Percentiles rank a stretch among this genome's conserved stretches.
Conservation (phyloP, 352 stramenopile species). For the Pythium dissimile region DNA sequence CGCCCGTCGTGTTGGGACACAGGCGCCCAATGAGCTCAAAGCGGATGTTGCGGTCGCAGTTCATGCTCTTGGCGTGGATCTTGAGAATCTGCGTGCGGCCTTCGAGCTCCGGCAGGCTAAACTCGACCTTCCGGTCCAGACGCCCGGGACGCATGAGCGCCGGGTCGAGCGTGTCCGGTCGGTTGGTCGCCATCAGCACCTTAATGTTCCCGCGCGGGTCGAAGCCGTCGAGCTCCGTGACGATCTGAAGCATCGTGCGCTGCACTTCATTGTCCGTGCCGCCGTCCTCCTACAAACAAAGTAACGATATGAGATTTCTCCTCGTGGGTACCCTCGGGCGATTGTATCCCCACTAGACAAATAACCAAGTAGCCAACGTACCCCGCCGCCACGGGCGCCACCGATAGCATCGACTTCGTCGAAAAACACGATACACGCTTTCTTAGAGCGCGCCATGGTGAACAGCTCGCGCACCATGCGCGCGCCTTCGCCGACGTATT, state of each 20-base stretch:
- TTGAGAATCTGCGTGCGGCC: conserved; percentile 98
- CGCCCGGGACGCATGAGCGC: conserved; percentile 94
- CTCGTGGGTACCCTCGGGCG: no score
- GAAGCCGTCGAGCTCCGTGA: conserved; percentile 99
- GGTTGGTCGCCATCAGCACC: conserved; percentile 98
- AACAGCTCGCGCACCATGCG: conserved; percentile 99
- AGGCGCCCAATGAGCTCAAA: conserved; percentile 98
- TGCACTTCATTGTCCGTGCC: conserved; percentile 99
- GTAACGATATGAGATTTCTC: not conserved
- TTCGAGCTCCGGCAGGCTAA: conserved; percentile 98
- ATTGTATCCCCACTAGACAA: no score
- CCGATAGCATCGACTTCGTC: conserved; percentile 99
- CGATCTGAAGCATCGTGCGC: conserved; percentile 99
- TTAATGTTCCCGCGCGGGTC: conserved; percentile 99
- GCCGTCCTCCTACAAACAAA: conserved; percentile 77
- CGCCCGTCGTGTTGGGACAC: conserved; percentile 98
- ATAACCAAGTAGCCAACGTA: conserved; percentile 14
- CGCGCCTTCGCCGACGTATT: conserved; percentile 99
- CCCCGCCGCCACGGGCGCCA: conserved; percentile 77
- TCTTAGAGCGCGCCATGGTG: conserved; percentile 98
- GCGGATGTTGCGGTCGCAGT: conserved; percentile 97
- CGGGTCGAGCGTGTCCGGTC: conserved; percentile 96
- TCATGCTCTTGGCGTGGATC: conserved; percentile 99
- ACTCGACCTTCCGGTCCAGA: conserved; percentile 99
- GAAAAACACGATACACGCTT: conserved; percentile 99